Percentiles rank a stretch among this genome's conserved stretches.
phyloP scores from a whole-genome alignment of 1,284 basidiomycete genomes.

The Heterobasidion annosum region DNA sequence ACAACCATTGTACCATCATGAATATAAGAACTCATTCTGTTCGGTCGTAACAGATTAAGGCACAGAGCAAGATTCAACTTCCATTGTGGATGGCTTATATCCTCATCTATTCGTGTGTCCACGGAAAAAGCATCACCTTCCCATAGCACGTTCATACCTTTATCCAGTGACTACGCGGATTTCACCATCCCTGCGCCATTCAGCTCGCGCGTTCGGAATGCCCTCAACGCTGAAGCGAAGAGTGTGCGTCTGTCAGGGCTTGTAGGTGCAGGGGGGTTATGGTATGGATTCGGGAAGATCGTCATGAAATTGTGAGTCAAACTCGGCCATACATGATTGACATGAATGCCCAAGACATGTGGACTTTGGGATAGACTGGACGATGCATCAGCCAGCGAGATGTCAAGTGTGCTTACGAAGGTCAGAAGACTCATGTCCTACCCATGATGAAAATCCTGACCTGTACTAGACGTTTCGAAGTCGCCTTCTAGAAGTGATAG shows the following conservation, averaged over 20 bases:
- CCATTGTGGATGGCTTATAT: slow-evolving; percentile 86
- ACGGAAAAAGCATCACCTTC: neutral
- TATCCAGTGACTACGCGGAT: slow-evolving; percentile 71
- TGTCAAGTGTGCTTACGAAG: slow-evolving; percentile 62
- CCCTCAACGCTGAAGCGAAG: slow-evolving; percentile 75
- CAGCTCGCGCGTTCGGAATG: slow-evolving; percentile 67
- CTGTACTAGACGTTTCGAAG: slow-evolving; percentile 62
- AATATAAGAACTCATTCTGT: neutral
- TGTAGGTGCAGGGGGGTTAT: slow-evolving; percentile 80
- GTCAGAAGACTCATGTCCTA: slow-evolving; percentile 26
- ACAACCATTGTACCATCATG: neutral
- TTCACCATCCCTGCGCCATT: slow-evolving; percentile 77
- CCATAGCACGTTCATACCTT: slow-evolving; percentile 1
- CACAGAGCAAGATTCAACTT: slow-evolving; percentile 64
- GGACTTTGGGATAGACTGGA: slow-evolving; percentile 41
- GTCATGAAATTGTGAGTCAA: slow-evolving; percentile 68
- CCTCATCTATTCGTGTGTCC: slow-evolving; percentile 67
- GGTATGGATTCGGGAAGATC: slow-evolving; percentile 84
- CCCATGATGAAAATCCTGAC: neutral
- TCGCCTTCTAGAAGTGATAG: slow-evolving; percentile 75
- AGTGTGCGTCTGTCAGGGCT: slow-evolving; percentile 74
- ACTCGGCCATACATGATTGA: neutral
- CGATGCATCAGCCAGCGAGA: slow-evolving; percentile 57
- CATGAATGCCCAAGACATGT: neutral
- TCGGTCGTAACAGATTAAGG: slow-evolving; percentile 48